Evolutionary conservation across 139 green algal species (phyloP), one percentile per base, ranked within the genome.

Genomic region (Limnomonas spitsbergensis): DNA sequence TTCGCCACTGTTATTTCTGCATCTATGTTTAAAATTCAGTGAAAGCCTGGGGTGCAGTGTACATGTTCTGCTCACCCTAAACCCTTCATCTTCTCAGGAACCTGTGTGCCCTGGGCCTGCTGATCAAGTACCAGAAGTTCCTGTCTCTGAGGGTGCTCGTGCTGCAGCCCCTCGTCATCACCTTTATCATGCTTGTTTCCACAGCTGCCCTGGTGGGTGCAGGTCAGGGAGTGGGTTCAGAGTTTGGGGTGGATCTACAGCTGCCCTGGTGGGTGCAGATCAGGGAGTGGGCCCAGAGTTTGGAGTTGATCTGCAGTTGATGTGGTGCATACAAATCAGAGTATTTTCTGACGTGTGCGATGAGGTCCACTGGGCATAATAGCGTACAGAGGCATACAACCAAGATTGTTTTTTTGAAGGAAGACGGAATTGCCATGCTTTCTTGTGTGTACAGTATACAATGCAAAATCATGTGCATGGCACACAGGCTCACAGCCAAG

Each of bases 121-220:
- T 89, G 26, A 80, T 89, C 36, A 82, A 83, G 37, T 85, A 78
- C 40, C 84, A 89, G 75, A 72, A 74, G n/a, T 73, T 78, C 37
- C 24, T 89, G 32, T 84, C 80, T 3, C 75, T 89, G 40, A 75
- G 82, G 0, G 81, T 85, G 73, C 70, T 87, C 68, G 84, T 89
- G 40, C 81, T 87, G 32, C 81, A 89, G 69, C 84, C 84, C 2
- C 69, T 87, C 29, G 74, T 89, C 20, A 80, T 89, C 27, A 86
- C 84, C 0, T 71, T 87, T 39, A 81, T 86, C 73, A 84, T 87
- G 74, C 73, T 89, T 35, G 53, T 82, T 9, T 82, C 80, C 7
- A 86, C 84, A 32, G 84, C 78, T 14, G 81, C 75, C 4, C 78
- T 89, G 80, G 83, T 84, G 38, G 31, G 80, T 0, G 9, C n/a